These are phyloP conservation scores for Musa schizocarpa DNA, from an alignment of 176 grass and related monocot species.

Conservation along the genomic window DNA sequence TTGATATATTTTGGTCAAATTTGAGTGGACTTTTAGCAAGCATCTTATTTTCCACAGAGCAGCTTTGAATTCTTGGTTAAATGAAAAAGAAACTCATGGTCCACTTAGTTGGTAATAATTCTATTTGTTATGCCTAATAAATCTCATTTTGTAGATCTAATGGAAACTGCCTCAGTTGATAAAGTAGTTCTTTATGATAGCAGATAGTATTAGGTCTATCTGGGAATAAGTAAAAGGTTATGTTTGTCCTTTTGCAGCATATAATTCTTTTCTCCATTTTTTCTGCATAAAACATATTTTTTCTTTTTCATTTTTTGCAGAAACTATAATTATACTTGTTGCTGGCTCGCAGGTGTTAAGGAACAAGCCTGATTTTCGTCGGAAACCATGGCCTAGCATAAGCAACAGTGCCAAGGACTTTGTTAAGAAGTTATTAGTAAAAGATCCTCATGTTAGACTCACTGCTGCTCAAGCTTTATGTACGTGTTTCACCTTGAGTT, in stretches of 20 bases:
- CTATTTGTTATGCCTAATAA: too few relatives aligned
- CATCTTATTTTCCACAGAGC: background rate
- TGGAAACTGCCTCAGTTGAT: too few relatives aligned
- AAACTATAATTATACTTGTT: constrained; percentile 14
- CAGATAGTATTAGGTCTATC: too few relatives aligned
- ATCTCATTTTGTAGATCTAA: too few relatives aligned
- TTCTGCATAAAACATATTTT: background rate
- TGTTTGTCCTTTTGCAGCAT: background rate
- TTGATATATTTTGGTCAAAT: too few relatives aligned
- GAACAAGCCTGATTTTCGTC: constrained; percentile 90
- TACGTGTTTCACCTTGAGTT: constrained; percentile 24
- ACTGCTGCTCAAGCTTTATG: constrained; percentile 98
- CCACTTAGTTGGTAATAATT: too few relatives aligned
- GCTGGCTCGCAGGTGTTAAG: constrained; percentile 58
- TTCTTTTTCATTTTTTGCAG: background rate
- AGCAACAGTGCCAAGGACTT: constrained; percentile 82
- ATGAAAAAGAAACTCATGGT: too few relatives aligned
- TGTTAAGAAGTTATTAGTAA: constrained; percentile 74
- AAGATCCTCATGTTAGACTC: constrained; percentile 81
- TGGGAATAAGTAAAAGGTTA: background rate
- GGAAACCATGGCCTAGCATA: constrained; percentile 77
- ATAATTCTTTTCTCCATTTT: background rate
- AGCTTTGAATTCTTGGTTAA: too few relatives aligned
- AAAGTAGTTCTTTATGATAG: too few relatives aligned
- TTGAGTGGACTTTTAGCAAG: background rate